Evolutionary conservation across 1,139 yeast genomes (phyloP), one percentile per base, ranked within the genome.

Genomic region (Hyphopichia khmerensis): DNA sequence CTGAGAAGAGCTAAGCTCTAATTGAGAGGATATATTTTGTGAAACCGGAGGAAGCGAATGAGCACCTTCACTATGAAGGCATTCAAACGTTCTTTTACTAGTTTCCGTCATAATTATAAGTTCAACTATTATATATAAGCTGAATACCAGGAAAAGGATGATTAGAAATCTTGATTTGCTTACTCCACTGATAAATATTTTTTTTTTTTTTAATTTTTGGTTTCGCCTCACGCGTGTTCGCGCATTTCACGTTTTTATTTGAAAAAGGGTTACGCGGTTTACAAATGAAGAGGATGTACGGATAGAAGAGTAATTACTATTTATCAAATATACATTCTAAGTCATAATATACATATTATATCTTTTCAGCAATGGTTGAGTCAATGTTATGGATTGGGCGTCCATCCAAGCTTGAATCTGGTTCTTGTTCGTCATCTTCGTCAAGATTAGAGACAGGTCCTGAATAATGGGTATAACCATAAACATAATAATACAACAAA

Each of bases 41-140:
- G 74, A 62, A 3, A 72, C 71, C 2, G 68, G 71, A 1, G 80
- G 80, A 38, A 72, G 57, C 8, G 79, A 60, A 43, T 72, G 76
- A 1, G 76, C 74, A 40, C 67, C 67, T 36, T 60, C 67, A 19
- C 45, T 41, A 29, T 44, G 39, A 36, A 36, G 16, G 11, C n/a
- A 5, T 24, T 33, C 40, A 37, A 37, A 38, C 14, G 35, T 39
- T 33, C 45, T 42, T 36, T 44, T 44, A 15, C 23, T 9, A 3
- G 41, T 16, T 10, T 39, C 41, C 16, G 37, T 13, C 41, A 39
- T 34, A 13, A 4, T 17, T 14, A 29, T 29, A n/a, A 4, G 17
- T 8, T 26, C 9, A 9, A 21, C 24, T 26, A 7, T 26, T 3
- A 9, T 8, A 4, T 30, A 11, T 7, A 15, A 5, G 17, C 17